Percentiles rank a stretch among this genome's conserved stretches.
These are phyloP conservation scores for Tothia fuscella DNA, from an alignment of 2,329 filamentous ascomycete genomes.

Conservation along the genomic window DNA sequence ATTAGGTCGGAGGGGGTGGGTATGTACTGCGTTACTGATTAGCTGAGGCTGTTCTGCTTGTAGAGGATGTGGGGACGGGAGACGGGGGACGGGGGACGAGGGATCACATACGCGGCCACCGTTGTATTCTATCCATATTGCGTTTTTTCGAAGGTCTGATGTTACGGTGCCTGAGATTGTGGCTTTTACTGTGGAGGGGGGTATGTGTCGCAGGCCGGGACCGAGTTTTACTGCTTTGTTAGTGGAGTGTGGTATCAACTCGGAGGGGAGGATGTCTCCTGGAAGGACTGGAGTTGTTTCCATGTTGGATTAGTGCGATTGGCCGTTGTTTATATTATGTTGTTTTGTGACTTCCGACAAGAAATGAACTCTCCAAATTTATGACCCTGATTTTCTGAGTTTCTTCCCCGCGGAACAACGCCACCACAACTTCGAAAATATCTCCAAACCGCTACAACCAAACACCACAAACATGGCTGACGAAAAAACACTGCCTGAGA, in stretches of 20 bases:
- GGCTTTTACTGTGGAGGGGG: slow-evolving; percentile 59
- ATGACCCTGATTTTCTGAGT: background rate
- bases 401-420: background rate
- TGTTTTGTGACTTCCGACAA: background rate
- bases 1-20: slow-evolving; percentile 75
- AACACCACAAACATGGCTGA: slow-evolving; percentile 7
- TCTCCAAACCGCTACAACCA: background rate
- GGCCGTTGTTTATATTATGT: background rate
- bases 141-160: slow-evolving; percentile 60
- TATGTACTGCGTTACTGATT: slow-evolving; percentile 52
- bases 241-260: slow-evolving; percentile 53
- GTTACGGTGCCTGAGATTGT: slow-evolving; percentile 56
- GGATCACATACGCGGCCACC: slow-evolving; percentile 49
- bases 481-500: slow-evolving; percentile 10
- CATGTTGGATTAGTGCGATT: background rate
- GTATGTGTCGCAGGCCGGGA: slow-evolving; percentile 70
- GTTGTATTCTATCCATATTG: slow-evolving; percentile 63
- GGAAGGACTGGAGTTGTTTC: slow-evolving; percentile 49
- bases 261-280: slow-evolving; percentile 59
- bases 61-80: slow-evolving; percentile 19
- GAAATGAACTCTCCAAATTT: slow-evolving; percentile 4
- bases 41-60: too few species aligned
- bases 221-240: slow-evolving; percentile 64
- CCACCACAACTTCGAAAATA: background rate
- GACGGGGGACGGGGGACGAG: background rate